These are phyloP conservation scores for Cryomyces minteri DNA, from an alignment of 495 filamentous ascomycete genomes.

Conservation along the genomic window DNA sequence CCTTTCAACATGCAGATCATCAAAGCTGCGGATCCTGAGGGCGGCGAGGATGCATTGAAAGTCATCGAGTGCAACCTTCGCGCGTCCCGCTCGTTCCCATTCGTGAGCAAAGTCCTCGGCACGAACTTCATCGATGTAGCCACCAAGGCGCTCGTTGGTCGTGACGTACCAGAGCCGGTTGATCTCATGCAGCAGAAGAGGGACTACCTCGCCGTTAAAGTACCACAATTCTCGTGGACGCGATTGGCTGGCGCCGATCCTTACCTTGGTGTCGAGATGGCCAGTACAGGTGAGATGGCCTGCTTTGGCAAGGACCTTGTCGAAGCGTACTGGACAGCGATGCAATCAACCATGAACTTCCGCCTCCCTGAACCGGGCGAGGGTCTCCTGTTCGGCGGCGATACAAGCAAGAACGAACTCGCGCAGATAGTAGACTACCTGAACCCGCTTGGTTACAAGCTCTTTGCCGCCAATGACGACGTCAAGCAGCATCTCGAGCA, in stretches of 20 bases:
- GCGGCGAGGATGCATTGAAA: constrained; percentile 60
- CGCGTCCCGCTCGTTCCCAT: constrained; percentile 94
- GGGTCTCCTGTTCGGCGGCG: constrained; percentile 85
- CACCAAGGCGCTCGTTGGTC: constrained; percentile 78
- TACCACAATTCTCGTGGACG: constrained; percentile 97
- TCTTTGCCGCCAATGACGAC: constrained; percentile 64
- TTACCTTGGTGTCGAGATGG: constrained; percentile 96
- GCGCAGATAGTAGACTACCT: constrained; percentile 66
- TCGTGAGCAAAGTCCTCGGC: constrained; percentile 90
- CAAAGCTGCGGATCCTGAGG: constrained; percentile 56
- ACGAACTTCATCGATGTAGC: constrained; percentile 96
- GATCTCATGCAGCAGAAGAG: constrained; percentile 81
- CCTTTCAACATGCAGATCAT: constrained; percentile 99
- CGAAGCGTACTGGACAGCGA: constrained; percentile 91
- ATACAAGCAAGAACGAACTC: constrained; percentile 46
- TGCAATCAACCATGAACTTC: constrained; percentile 99
- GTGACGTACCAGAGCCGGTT: constrained; percentile 65
- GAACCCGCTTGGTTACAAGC: constrained; percentile 76
- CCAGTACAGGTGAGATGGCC: constrained; percentile 90
- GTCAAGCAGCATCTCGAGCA: constrained; percentile 74
- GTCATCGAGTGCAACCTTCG: constrained; percentile 98
- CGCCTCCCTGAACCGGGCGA: constrained; percentile 81
- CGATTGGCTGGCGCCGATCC: constrained; percentile 95
- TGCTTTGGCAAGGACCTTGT: constrained; percentile 93
- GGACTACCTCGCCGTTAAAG: constrained; percentile 89